Base-by-base conservation (phyloP, 2,329 filamentous ascomycete genomes). In the Blastomyces gilchristii region DNA sequence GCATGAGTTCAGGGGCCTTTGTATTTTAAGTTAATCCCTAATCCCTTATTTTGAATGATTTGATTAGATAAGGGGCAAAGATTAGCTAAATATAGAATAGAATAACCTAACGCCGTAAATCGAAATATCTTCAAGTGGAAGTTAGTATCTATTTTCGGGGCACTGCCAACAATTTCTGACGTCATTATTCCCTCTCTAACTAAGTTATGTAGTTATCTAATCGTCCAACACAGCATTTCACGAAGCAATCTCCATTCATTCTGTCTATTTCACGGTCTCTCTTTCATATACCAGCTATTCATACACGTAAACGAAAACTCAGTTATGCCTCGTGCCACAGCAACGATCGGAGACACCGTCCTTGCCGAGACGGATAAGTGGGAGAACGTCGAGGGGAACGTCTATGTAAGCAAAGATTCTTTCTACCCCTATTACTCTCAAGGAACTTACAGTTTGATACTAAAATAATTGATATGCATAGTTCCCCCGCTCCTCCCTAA, bases 321-420 rank as follows among this genome's bases (percentile, higher is more conserved):
- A 61, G 4, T 7, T 11, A 77, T 76, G 75, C 67, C 71, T 31
- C 70, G 65, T 45, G 80, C 80, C 60, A 77, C 71, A 60, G 83
- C 83, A 53, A 77, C 75, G 34, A 70, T 83, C 59, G 78, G 81
- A 68, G 80, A 79, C 66, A 76, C 75, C 60, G 69, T 79, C 45
- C 70, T 86, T 61, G 83, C 83, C 64, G 77, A 81, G 67, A 71
- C 80, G 0, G 76, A 81, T 53, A 74, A 72, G 18, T 84, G 79
- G 73, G 80, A 83, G 67, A 77, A 80, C 37, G 82, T 85, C 43
- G 83, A 86, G 67, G 82, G 82, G 34, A 85, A 84, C 71, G 77
- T 85, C 64, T 85, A 85, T 69, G 77, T 79, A 67, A 9, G 11
- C 34, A 37, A 37, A 45, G 14, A 45, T 45, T 18, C 41, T 18